Conservation (phyloP, 257 asterid species). For the Solanum habrochaites region DNA sequence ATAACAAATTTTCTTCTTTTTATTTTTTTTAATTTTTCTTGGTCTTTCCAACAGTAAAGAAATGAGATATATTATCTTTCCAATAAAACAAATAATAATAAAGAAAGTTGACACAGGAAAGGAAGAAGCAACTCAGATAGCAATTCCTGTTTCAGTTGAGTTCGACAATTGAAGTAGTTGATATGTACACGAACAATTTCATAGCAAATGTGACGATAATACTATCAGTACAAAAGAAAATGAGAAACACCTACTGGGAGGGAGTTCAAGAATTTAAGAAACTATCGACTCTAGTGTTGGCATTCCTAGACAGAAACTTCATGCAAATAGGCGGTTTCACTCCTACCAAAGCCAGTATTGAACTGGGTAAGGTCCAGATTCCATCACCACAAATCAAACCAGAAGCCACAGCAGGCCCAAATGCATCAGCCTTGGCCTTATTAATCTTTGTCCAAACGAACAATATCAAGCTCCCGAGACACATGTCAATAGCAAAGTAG, state of each 20-base stretch:
- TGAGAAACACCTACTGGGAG: not conserved
- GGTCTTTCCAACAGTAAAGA: not conserved
- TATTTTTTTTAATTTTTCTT: not conserved
- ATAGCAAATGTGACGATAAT: not conserved
- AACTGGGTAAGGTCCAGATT: slow-evolving; percentile 68
- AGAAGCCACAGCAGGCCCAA: slow-evolving; percentile 86
- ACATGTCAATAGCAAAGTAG: slow-evolving; percentile 77
- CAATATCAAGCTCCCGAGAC: slow-evolving; percentile 70
- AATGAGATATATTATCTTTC: not conserved
- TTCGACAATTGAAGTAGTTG: not conserved
- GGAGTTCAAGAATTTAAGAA: slow-evolving; percentile 26
- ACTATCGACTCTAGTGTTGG: slow-evolving; percentile 28
- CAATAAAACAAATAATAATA: not conserved
- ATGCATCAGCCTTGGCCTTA: slow-evolving; percentile 66
- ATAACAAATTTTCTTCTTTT: not conserved
- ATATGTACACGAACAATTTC: not conserved
- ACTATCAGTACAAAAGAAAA: not conserved
- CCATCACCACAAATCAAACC: slow-evolving; percentile 91
- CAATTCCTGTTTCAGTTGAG: not conserved
- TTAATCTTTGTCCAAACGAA: slow-evolving; percentile 55
- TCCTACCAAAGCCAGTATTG: slow-evolving; percentile 59
- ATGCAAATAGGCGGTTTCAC: slow-evolving; percentile 74
- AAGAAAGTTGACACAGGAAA: not conserved
- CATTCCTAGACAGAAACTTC: slow-evolving; percentile 60
- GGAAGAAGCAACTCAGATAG: not conserved